These are phyloP conservation scores for Penicillium atrosanguineum DNA, from an alignment of 495 filamentous ascomycete species.

Conservation along the genomic window DNA sequence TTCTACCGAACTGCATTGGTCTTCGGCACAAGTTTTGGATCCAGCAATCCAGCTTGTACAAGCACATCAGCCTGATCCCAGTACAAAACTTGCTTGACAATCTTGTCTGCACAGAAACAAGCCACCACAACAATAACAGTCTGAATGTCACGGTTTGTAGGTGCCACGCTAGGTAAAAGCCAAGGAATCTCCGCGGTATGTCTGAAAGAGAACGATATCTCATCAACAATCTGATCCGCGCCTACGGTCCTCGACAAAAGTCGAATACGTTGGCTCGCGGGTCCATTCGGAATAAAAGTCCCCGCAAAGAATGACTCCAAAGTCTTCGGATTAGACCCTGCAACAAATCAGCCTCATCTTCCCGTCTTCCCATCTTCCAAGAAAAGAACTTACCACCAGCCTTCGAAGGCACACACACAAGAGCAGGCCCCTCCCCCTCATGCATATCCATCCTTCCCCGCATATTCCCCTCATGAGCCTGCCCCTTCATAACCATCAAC, in stretches of 20 bases:
- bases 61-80: conserved; percentile 86
- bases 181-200: conserved; percentile 73
- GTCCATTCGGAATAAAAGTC: conserved; percentile 69
- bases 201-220: conserved; percentile 57
- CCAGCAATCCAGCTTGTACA: conserved; percentile 70
- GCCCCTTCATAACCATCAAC: conserved; percentile 4
- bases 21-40: conserved; percentile 51
- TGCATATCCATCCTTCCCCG: conserved; percentile 3
- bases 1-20: background rate
- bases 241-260: conserved; percentile 69
- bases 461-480: conserved; percentile 9
- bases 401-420: conserved; percentile 31
- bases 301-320: conserved; percentile 66
- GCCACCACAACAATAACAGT: conserved; percentile 70
- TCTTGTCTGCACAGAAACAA: conserved; percentile 66
- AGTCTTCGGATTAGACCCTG: conserved; percentile 22
- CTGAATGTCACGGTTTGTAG: conserved; percentile 63
- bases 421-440: conserved; percentile 9
- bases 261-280: conserved; percentile 60
- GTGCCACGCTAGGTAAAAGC: conserved; percentile 71
- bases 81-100: conserved; percentile 74
- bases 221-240: conserved; percentile 56
- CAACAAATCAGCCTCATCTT: background rate
- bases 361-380: background rate
- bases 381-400: conserved; percentile 42